phyloP scores from a whole-genome alignment of 495 filamentous ascomycete genomes.

The Hyaloscypha bicolor region DNA sequence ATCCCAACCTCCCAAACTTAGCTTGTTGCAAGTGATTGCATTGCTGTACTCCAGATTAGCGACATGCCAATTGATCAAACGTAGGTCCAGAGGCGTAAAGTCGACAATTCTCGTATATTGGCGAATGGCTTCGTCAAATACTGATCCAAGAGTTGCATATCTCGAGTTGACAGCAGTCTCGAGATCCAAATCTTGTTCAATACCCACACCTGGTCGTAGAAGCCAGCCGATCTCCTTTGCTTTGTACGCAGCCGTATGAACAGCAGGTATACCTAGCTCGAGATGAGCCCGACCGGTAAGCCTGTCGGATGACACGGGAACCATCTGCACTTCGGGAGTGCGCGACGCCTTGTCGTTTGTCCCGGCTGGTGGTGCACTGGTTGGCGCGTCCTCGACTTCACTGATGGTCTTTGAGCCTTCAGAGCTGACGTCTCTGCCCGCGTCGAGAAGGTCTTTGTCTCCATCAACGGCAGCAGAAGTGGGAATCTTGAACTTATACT shows the following conservation, averaged over 20 bases:
- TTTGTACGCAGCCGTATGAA: conserved; percentile 66
- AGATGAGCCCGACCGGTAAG: conserved; percentile 61
- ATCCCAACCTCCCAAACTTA: conserved; percentile 93
- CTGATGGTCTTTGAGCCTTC: conserved; percentile 73
- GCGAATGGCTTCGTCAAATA: conserved; percentile 84
- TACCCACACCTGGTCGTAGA: conserved; percentile 64
- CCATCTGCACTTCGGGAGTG: conserved; percentile 40
- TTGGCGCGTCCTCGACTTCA: conserved; percentile 62
- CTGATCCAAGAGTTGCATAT: conserved; percentile 77
- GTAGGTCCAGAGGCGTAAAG: conserved; percentile 80
- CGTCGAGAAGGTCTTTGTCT: conserved; percentile 79
- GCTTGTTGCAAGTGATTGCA: conserved; percentile 78
- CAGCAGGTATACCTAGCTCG: conserved; percentile 56
- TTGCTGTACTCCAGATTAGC: conserved; percentile 98
- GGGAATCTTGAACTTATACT: conserved; percentile 77
- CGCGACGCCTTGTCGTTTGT: conserved; percentile 40
- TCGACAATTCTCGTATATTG: conserved; percentile 87
- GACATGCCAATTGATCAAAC: conserved; percentile 96
- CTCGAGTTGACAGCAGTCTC: conserved; percentile 60
- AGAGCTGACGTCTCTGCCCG: conserved; percentile 72
- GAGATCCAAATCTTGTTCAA: conserved; percentile 72
- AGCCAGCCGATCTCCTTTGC: conserved; percentile 82
- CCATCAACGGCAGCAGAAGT: conserved; percentile 76
- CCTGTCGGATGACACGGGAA: conserved; percentile 60
- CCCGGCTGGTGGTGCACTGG: conserved; percentile 23